Evolutionary conservation across 768 basidiomycete species (phyloP).

Genomic region (Lentinula boryana): DNA sequence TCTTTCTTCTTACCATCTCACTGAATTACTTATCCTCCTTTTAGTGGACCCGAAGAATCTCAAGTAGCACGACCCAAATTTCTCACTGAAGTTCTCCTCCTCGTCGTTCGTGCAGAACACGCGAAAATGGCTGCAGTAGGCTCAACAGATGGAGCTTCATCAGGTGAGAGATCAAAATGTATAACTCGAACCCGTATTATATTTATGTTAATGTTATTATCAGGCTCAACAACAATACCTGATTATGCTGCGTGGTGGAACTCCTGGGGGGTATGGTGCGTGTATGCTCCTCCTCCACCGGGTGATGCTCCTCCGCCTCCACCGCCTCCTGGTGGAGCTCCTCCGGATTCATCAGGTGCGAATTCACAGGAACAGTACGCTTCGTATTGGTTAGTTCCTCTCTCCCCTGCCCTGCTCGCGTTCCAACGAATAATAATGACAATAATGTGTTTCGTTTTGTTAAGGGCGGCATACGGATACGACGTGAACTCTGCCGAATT

Average conservation of each 20-base stretch:
- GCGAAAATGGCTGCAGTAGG: conserved; percentile 65
- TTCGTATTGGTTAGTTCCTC: conserved; percentile 51
- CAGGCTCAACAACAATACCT: conserved; percentile 68
- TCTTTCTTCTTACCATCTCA: conserved; percentile 9
- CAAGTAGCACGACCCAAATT: conserved; percentile 85
- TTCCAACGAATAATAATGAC: background rate
- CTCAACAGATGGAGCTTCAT: conserved; percentile 84
- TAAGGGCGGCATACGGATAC: conserved; percentile 81
- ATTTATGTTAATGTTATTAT: background rate
- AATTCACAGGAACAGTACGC: conserved; percentile 49
- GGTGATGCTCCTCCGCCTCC: conserved; percentile 38
- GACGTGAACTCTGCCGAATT: conserved; percentile 80
- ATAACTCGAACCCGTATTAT: too few species aligned
- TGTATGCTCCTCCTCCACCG: conserved; percentile 43
- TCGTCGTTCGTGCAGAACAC: conserved; percentile 86
- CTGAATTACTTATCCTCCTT: conserved; percentile 1
- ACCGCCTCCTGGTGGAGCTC: conserved; percentile 43
- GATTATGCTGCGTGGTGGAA: conserved; percentile 50
- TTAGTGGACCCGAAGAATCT: conserved; percentile 74
- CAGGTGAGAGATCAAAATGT: conserved; percentile 25
- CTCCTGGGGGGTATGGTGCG: conserved; percentile 14
- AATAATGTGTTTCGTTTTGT: too few species aligned
- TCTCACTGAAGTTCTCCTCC: conserved; percentile 81
- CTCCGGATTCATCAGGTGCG: conserved; percentile 21
- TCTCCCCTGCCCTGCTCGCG: background rate